Conservation (phyloP, 768 basidiomycete species). For the Amanita phalloides region DNA sequence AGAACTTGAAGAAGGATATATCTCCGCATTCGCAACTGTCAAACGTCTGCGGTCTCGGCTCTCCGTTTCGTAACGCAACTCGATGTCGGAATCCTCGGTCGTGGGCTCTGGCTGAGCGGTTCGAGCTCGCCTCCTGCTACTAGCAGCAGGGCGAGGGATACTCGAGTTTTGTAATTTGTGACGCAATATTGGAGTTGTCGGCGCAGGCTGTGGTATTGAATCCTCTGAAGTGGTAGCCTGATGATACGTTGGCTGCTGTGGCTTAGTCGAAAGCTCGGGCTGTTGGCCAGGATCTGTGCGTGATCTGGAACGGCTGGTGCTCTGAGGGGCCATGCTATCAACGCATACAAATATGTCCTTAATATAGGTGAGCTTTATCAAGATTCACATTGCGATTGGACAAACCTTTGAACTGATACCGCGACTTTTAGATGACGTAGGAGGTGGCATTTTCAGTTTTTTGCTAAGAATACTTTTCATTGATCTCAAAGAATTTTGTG, state of each 20-base stretch:
- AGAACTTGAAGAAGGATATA: constrained; percentile 25
- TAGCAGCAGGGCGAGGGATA: constrained; percentile 23
- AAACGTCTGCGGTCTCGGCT: constrained; percentile 28
- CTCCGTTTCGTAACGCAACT: constrained; percentile 28
- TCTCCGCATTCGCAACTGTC: constrained; percentile 33
- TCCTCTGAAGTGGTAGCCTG: not conserved
- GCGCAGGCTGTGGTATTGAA: not conserved
- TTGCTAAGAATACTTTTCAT: constrained; percentile 21
- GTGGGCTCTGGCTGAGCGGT: constrained; percentile 12
- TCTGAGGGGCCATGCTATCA: not conserved
- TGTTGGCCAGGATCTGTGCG: constrained; percentile 23
- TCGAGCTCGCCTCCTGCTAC: constrained; percentile 12
- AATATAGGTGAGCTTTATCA: not conserved
- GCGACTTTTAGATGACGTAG: constrained; percentile 8
- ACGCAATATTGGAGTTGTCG: constrained; percentile 6
- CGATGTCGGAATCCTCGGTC: constrained; percentile 34
- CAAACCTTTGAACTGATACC: constrained; percentile 11
- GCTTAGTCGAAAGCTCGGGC: not conserved
- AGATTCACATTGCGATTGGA: not conserved
- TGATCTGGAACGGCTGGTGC: constrained; percentile 15
- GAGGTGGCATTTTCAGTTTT: constrained; percentile 14
- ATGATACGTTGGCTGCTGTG: constrained; percentile 1
- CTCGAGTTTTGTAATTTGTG: constrained; percentile 13
- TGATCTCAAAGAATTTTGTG: constrained; percentile 14
- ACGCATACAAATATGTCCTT: constrained; percentile 5